These are phyloP conservation scores for Aspergillus fijiensis DNA, from an alignment of 2,329 filamentous ascomycete species.

Conservation along the genomic window DNA sequence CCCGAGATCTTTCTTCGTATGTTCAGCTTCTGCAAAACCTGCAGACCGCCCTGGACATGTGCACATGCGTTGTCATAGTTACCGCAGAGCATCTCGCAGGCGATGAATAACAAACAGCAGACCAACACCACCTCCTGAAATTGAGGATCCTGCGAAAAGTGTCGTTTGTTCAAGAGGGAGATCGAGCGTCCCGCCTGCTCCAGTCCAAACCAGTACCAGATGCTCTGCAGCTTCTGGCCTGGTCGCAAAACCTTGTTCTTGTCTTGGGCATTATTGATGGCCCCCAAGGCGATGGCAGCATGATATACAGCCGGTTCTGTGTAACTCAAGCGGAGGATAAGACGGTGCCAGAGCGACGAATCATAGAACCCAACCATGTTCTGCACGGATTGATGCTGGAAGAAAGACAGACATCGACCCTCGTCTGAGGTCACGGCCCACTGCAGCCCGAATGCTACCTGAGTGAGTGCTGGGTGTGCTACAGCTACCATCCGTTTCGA, in stretches of 20 bases:
- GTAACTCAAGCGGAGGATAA: conserved; percentile 6
- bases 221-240: not conserved
- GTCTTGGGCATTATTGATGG: not conserved
- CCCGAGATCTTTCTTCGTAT: not conserved
- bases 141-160: not conserved
- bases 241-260: not conserved
- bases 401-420: conserved; percentile 4
- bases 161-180: not conserved
- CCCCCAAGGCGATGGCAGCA: conserved; percentile 1
- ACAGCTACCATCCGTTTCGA: not conserved
- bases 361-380: conserved; percentile 4
- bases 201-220: not conserved
- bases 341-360: conserved; percentile 8
- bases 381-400: conserved; percentile 5
- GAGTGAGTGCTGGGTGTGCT: not conserved
- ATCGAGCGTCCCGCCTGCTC: not conserved
- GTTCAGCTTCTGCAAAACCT: not conserved
- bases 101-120: not conserved
- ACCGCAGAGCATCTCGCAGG: not conserved
- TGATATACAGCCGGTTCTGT: conserved; percentile 8
- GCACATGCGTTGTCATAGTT: not conserved
- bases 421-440: conserved; percentile 10
- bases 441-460: not conserved
- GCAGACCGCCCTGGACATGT: not conserved
- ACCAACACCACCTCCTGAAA: not conserved